Percentiles rank a stretch among this genome's conserved stretches.
Evolutionary conservation across 2,329 filamentous ascomycete species (phyloP).

Genomic region (Penicillium palitans): DNA sequence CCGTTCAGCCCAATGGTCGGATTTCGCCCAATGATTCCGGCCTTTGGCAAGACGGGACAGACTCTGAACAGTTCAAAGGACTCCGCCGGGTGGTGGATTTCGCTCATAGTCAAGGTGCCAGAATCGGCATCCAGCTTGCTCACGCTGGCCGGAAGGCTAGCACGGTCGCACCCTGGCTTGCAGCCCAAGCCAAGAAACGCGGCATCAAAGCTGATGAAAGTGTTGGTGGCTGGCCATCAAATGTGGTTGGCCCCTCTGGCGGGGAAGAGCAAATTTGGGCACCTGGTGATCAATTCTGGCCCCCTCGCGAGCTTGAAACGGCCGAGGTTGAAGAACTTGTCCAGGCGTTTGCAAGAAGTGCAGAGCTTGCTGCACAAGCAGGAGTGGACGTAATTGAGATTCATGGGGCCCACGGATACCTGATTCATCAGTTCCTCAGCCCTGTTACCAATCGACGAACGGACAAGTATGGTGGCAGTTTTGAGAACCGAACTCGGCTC

Average conservation of each 20-base stretch:
- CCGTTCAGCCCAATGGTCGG: constrained; percentile 72
- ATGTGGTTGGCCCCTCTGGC: constrained; percentile 44
- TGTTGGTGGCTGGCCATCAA: constrained; percentile 55
- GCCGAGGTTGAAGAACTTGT: constrained; percentile 67
- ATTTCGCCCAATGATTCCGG: constrained; percentile 66
- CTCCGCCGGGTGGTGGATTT: constrained; percentile 70
- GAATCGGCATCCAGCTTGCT: constrained; percentile 74
- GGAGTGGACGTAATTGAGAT: constrained; percentile 79
- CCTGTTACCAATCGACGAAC: constrained; percentile 68
- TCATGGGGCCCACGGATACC: constrained; percentile 76
- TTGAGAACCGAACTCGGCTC: constrained; percentile 65
- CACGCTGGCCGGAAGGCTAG: constrained; percentile 71
- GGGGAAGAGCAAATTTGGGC: constrained; percentile 57
- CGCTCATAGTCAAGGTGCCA: constrained; percentile 72
- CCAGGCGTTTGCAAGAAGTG: constrained; percentile 58
- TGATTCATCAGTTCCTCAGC: constrained; percentile 68
- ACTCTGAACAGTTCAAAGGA: constrained; percentile 64
- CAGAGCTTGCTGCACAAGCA: constrained; percentile 61
- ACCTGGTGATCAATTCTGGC: constrained; percentile 61
- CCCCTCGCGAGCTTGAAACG: constrained; percentile 66
- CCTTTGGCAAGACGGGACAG: constrained; percentile 69
- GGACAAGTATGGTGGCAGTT: constrained; percentile 52
- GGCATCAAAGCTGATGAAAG: constrained; percentile 48
- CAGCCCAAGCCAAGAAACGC: constrained; percentile 19
- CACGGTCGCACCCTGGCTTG: constrained; percentile 53